Conservation (phyloP, 169 alveolate genomes). For the Cystoisospora suis region DNA sequence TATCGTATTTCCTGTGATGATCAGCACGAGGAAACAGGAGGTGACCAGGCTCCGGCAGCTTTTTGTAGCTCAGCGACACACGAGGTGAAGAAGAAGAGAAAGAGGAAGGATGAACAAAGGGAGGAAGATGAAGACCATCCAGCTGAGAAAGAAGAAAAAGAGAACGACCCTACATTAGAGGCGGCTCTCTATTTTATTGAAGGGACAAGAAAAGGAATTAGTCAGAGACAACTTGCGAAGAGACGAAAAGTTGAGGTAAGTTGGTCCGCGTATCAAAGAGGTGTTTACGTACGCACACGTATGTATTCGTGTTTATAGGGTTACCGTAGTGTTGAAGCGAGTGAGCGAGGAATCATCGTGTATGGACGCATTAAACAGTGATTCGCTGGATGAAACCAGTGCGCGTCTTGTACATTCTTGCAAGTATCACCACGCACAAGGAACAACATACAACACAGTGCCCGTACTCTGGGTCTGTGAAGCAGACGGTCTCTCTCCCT, state of each 20-base stretch:
- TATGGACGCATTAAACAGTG: too few species aligned
- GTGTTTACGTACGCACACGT: too few species aligned
- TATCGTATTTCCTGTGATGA: too few species aligned
- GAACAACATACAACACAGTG: too few species aligned
- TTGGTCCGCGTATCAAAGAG: not conserved
- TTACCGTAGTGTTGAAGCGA: too few species aligned
- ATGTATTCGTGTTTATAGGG: too few species aligned
- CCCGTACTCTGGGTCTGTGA: too few species aligned
- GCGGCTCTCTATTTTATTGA: slow-evolving; percentile 43
- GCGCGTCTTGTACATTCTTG: too few species aligned
- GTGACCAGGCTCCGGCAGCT: not conserved
- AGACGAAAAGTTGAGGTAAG: slow-evolving; percentile 33
- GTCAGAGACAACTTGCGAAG: slow-evolving; percentile 33
- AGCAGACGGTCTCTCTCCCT: too few species aligned
- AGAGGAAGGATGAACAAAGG: not conserved
- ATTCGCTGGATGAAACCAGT: too few species aligned
- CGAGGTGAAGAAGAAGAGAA: not conserved
- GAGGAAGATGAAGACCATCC: not conserved
- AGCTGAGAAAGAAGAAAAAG: not conserved
- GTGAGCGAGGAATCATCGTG: too few species aligned
- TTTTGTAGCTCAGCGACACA: not conserved
- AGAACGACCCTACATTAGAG: not conserved
- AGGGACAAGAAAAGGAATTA: not conserved
- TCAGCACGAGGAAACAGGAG: not conserved
- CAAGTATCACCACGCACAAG: too few species aligned